Evolutionary conservation across 805 yeast species (phyloP).

Genomic region (Schwanniomyces vanrijiae): DNA sequence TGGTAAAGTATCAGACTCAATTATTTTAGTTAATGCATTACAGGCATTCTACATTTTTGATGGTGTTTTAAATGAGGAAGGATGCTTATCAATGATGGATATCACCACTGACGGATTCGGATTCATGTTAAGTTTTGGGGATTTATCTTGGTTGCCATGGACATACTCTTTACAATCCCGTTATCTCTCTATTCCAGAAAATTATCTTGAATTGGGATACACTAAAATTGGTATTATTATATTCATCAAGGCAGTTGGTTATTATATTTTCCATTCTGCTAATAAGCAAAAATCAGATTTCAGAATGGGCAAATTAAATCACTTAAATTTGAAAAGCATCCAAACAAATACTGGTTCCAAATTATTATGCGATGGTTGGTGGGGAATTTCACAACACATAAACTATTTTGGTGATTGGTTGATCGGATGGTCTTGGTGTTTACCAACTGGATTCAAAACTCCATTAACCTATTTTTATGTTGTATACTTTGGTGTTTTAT

Average conservation of each 20-base stretch:
- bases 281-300: constrained; percentile 85
- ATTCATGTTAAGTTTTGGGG: constrained; percentile 94
- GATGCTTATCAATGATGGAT: constrained; percentile 91
- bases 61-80: constrained; percentile 89
- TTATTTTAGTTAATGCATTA: constrained; percentile 63
- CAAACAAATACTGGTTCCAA: constrained; percentile 75
- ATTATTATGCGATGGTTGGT: constrained; percentile 90
- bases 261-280: constrained; percentile 77
- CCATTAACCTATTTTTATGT: constrained; percentile 87
- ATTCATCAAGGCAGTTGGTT: constrained; percentile 59
- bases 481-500: constrained; percentile 74
- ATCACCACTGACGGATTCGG: constrained; percentile 97
- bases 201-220: constrained; percentile 55
- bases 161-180: constrained; percentile 85
- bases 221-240: constrained; percentile 40
- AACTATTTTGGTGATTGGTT: constrained; percentile 96
- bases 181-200: constrained; percentile 58
- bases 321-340: constrained; percentile 60
- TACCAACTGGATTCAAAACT: constrained; percentile 80
- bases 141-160: constrained; percentile 89
- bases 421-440: constrained; percentile 87
- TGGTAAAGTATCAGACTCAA: constrained; percentile 68
- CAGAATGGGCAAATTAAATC: constrained; percentile 70
- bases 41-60: constrained; percentile 86
- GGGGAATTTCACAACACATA: constrained; percentile 90